phyloP scores from a whole-genome alignment of 805 yeast genomes.

The Yarrowia deformans region DNA sequence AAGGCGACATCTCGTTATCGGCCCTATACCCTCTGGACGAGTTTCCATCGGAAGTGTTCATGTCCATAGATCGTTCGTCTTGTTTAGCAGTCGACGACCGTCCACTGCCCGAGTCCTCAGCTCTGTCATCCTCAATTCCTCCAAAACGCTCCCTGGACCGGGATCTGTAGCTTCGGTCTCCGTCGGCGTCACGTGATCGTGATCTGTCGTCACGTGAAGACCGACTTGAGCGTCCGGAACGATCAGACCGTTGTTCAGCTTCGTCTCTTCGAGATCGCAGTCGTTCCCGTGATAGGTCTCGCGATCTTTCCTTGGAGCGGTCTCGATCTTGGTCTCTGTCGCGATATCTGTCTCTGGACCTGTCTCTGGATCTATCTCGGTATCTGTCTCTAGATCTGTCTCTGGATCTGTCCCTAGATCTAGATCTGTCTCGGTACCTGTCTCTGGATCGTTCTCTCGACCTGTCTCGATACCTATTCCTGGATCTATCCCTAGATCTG shows the following conservation, averaged over 20 bases:
- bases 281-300: too few species aligned
- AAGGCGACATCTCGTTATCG: constrained; percentile 1
- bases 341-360: not conserved
- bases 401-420: not conserved
- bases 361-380: constrained; percentile 1
- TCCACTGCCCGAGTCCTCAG: not conserved
- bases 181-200: not conserved
- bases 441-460: not conserved
- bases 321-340: constrained; percentile 3
- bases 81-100: not conserved
- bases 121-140: not conserved
- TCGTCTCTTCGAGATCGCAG: too few species aligned
- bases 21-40: constrained; percentile 2
- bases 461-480: not conserved
- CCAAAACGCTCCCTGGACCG: constrained; percentile 5
- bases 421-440: not conserved
- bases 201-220: constrained; percentile 10
- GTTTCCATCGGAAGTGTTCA: not conserved
- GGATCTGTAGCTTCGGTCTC: constrained; percentile 2
- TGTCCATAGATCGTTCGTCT: not conserved
- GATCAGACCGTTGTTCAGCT: not conserved
- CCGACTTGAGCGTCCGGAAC: not conserved
- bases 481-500: not conserved
- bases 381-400: not conserved
- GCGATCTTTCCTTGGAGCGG: not conserved